Percentiles rank a stretch among this genome's conserved stretches.
These are phyloP conservation scores for Phialophora tarda DNA, from an alignment of 2,329 filamentous ascomycete genomes.

Conservation along the genomic window DNA sequence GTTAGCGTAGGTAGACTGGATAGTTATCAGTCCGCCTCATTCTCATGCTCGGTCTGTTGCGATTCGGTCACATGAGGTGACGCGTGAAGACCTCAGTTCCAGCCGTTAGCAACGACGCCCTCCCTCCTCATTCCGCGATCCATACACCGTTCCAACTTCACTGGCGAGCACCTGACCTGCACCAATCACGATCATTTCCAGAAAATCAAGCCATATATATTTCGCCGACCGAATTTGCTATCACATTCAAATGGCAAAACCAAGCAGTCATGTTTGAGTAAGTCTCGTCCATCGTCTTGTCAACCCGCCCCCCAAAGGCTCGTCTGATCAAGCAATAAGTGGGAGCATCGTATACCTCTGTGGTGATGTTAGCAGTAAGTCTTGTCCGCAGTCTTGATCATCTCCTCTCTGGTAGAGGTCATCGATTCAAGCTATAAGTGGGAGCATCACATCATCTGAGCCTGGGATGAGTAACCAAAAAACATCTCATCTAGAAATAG, in stretches of 20 bases:
- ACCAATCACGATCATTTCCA: neutral
- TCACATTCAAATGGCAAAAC: neutral
- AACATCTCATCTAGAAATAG: neutral
- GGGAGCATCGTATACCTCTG: neutral
- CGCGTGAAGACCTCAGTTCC: neutral
- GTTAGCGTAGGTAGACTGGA: neutral
- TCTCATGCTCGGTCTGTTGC: neutral
- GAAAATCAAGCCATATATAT: neutral
- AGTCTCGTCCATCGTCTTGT: neutral
- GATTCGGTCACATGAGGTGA: neutral
- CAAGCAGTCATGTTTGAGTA: neutral
- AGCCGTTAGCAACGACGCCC: neutral
- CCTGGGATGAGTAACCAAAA: neutral
- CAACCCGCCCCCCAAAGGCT: neutral
- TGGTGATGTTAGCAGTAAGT: neutral
- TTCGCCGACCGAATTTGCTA: neutral
- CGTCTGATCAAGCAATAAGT: neutral
- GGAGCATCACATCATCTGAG: slow-evolving; percentile 1
- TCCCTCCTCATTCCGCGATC: neutral
- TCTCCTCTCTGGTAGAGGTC: neutral
- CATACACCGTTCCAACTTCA: neutral
- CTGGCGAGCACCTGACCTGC: neutral
- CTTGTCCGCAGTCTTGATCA: neutral
- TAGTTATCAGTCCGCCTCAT: neutral
- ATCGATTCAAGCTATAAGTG: neutral